These are phyloP conservation scores for Hydrangea macrophylla DNA, from an alignment of 148 eudicot species.

Conservation along the genomic window DNA sequence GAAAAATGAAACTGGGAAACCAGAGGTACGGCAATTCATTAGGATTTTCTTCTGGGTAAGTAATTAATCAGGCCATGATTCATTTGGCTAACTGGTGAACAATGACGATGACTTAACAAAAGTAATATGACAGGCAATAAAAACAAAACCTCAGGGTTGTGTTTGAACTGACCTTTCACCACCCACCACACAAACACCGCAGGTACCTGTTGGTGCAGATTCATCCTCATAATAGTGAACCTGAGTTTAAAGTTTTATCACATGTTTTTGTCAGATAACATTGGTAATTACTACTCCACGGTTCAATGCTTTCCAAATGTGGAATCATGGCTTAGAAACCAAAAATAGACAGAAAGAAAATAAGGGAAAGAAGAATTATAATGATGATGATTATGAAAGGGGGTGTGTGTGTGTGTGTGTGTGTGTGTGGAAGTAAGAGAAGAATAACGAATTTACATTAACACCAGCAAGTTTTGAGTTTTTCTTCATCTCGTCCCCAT, in stretches of 20 bases:
- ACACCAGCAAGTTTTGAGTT: constrained; percentile 73
- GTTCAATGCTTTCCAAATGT: not conserved
- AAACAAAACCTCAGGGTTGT: not conserved
- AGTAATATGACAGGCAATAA: not conserved
- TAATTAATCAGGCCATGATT: not conserved
- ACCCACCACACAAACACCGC: constrained; percentile 88
- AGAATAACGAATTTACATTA: constrained; percentile 38
- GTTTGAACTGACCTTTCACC: constrained; percentile 79
- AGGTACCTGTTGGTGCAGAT: constrained; percentile 84
- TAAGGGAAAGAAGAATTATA: not conserved
- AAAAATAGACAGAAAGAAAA: not conserved
- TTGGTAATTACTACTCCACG: not conserved
- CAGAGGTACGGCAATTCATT: not conserved
- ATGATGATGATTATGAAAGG: not conserved
- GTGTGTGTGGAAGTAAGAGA: not conserved
- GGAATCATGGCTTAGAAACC: not conserved
- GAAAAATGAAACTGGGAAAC: not conserved
- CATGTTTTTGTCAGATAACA: not conserved
- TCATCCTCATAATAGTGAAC: constrained; percentile 91
- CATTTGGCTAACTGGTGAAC: not conserved
- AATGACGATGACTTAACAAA: not conserved
- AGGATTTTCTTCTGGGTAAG: no score
- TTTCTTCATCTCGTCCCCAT: constrained; percentile 90
- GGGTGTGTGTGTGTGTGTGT: no score
- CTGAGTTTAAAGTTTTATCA: constrained; percentile 30